Conservation (phyloP, 768 basidiomycete species). For the Steccherinum ochraceum region DNA sequence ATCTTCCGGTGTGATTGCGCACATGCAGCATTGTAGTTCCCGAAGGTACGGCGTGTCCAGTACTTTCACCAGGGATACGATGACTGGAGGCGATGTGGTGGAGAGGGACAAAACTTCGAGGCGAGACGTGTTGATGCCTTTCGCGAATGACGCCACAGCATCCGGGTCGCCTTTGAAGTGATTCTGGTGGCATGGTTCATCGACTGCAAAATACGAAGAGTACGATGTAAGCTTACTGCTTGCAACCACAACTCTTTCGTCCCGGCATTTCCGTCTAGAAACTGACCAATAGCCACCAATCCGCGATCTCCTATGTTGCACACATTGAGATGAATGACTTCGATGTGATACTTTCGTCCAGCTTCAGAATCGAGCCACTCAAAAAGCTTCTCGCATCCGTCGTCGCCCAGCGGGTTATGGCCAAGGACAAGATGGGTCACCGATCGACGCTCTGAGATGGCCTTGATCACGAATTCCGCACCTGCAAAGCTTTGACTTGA, state of each 20-base stretch:
- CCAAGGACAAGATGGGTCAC: constrained; percentile 51
- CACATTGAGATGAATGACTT: constrained; percentile 51
- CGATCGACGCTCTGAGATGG: constrained; percentile 37
- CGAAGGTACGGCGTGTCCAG: constrained; percentile 43
- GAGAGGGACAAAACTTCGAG: constrained; percentile 47
- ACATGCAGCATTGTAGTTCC: constrained; percentile 49
- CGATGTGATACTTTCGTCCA: constrained; percentile 40
- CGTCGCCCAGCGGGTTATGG: constrained; percentile 50
- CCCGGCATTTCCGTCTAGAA: constrained; percentile 38
- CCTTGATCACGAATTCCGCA: constrained; percentile 41
- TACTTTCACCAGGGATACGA: constrained; percentile 40
- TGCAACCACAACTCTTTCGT: constrained; percentile 50
- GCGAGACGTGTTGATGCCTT: constrained; percentile 48
- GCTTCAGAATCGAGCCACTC: constrained; percentile 43
- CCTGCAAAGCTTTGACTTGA: constrained; percentile 27
- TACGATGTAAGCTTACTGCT: constrained; percentile 36
- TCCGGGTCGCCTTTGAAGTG: constrained; percentile 30
- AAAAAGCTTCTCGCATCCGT: constrained; percentile 50
- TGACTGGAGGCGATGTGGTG: constrained; percentile 47
- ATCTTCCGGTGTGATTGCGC: constrained; percentile 21
- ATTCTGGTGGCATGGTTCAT: constrained; percentile 25
- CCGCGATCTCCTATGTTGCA: constrained; percentile 52
- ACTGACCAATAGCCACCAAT: constrained; percentile 45
- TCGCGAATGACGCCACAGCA: constrained; percentile 33
- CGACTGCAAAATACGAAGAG: neutral